These are phyloP conservation scores for Areca catechu DNA, from an alignment of 176 grass and related monocot genomes.

Conservation along the genomic window DNA sequence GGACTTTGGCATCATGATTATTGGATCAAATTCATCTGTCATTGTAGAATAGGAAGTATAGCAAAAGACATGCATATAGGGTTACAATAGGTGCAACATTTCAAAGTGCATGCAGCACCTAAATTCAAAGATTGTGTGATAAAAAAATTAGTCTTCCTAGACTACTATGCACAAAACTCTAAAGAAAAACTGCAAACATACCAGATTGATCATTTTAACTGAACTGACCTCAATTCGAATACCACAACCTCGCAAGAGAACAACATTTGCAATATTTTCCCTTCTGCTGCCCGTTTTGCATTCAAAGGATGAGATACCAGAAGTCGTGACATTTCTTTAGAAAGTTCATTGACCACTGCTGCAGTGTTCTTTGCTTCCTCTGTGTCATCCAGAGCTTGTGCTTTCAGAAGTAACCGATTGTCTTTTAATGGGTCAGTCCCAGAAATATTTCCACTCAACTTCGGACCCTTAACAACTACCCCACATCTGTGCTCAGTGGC, in stretches of 20 bases:
- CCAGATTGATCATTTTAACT: no score
- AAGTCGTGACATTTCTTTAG: constrained; percentile 69
- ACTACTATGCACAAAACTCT: no score
- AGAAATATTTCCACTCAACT: constrained; percentile 91
- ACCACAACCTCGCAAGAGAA: constrained; percentile 77
- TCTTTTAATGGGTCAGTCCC: constrained; percentile 93
- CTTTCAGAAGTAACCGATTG: constrained; percentile 76
- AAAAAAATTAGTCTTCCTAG: no score
- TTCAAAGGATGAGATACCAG: constrained; percentile 76
- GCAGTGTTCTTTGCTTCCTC: constrained; percentile 85
- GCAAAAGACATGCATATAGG: no score
- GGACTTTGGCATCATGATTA: no score
- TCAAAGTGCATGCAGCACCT: no score
- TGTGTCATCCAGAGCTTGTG: constrained; percentile 65
- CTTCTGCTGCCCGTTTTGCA: constrained; percentile 50
- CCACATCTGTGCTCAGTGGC: constrained; percentile 92
- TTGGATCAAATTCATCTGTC: no score
- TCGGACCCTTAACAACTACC: constrained; percentile 96
- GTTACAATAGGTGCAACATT: no score
- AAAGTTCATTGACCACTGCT: constrained; percentile 77
- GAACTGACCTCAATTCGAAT: constrained; percentile 88
- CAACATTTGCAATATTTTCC: constrained; percentile 84
- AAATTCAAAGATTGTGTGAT: no score
- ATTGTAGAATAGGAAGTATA: no score
- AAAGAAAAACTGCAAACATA: no score